Evolutionary conservation across 306 rosid genomes (phyloP).

Genomic region (Argentina anserina): DNA sequence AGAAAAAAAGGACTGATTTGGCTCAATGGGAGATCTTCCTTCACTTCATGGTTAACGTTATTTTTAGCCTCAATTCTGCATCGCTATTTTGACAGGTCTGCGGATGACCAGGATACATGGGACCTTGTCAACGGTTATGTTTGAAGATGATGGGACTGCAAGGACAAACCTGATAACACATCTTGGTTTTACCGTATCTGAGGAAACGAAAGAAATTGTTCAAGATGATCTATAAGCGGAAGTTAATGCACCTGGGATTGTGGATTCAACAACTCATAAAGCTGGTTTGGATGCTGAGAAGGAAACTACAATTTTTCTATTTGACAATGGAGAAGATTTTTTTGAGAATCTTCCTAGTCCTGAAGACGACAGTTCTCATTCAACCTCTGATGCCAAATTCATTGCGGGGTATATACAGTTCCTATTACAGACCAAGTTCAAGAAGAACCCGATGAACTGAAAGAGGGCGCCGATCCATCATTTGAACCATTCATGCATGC

Average conservation of each 20-base stretch:
- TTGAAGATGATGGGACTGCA: conserved; percentile 96
- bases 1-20: too few relatives aligned
- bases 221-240: conserved; percentile 66
- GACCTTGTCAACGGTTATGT: conserved; percentile 91
- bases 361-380: conserved; percentile 75
- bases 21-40: neutral
- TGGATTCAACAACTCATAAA: conserved; percentile 48
- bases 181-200: conserved; percentile 77
- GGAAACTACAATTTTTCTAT: conserved; percentile 43
- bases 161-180: conserved; percentile 82
- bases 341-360: conserved; percentile 99
- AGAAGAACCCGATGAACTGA: conserved; percentile 54
- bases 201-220: conserved; percentile 53
- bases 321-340: conserved; percentile 95
- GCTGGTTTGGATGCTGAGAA: conserved; percentile 39
- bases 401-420: conserved; percentile 35
- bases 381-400: conserved; percentile 59
- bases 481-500: conserved; percentile 93
- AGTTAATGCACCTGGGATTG: conserved; percentile 59
- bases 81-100: conserved; percentile 46
- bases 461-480: conserved; percentile 62
- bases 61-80: conserved; percentile 5
- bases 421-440: conserved; percentile 53
- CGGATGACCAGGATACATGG: conserved; percentile 93
- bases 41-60: neutral